Conservation (phyloP, 176 grass and related monocot genomes). For the Luzula sylvatica region DNA sequence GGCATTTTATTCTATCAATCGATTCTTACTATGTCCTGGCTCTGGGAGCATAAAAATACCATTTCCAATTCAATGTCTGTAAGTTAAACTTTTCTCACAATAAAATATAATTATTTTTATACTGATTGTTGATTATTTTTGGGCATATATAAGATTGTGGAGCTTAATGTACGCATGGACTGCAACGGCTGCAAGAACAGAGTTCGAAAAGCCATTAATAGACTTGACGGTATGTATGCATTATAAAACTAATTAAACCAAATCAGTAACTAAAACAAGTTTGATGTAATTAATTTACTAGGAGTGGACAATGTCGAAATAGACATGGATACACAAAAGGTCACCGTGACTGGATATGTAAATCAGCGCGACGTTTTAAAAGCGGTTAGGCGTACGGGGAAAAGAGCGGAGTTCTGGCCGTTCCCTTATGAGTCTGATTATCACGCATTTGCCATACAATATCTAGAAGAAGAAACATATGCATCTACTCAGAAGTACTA, state of each 20-base stretch:
- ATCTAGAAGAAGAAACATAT: slow-evolving; percentile 60
- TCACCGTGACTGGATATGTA: slow-evolving; percentile 72
- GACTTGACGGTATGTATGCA: slow-evolving; percentile 40
- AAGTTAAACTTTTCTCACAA: slow-evolving; percentile 26
- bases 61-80: slow-evolving; percentile 49
- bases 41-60: slow-evolving; percentile 33
- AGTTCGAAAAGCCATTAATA: slow-evolving; percentile 52
- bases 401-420: slow-evolving; percentile 87
- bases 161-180: slow-evolving; percentile 88
- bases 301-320: slow-evolving; percentile 59
- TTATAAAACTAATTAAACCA: neutral
- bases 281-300: slow-evolving; percentile 8
- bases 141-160: slow-evolving; percentile 36
- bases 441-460: slow-evolving; percentile 69
- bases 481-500: slow-evolving; percentile 56
- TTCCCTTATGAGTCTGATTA: slow-evolving; percentile 60
- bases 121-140: neutral
- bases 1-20: neutral
- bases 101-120: neutral
- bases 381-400: slow-evolving; percentile 55
- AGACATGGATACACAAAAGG: slow-evolving; percentile 78
- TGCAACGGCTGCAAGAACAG: slow-evolving; percentile 74
- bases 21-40: slow-evolving; percentile 26
- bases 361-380: slow-evolving; percentile 51
- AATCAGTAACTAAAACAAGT: neutral